Evolutionary conservation across 2,329 filamentous ascomycete species (phyloP), one percentile per base, ranked within the genome.

Genomic region (Chaetomium olivaceum): DNA sequence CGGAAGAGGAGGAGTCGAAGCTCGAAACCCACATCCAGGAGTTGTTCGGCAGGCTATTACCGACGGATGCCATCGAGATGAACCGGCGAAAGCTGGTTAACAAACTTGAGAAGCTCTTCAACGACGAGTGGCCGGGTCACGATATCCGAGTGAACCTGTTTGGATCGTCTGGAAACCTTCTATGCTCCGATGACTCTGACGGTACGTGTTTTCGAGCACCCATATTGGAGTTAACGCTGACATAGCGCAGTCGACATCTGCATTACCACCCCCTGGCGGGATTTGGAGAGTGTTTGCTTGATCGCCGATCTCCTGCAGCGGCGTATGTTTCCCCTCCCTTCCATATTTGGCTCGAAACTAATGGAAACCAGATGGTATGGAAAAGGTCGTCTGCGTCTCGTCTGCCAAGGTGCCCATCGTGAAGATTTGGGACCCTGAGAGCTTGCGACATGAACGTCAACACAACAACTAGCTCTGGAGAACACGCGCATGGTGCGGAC

Each of bases 361-460:
- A 67, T 57, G 58, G 16, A 25, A 59, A 29, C 21, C 69, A 97
- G 94, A 92, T 80, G 94, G 94, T 48, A 99, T 99, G 95, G 87
- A 98, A 77, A 92, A 92, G 73, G 93, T 99, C 1, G 91, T 97
- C 27, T 99, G 95, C 76, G 92, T 98, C 61, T 92, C 92, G 31
- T 91, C 91, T 51, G 95, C 95, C 66, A 98, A 97, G 78, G 95
- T 99, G 16, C 94, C 95, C 4, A 99, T 99, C 74, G 95, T 99
- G 72, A 98, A 98, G 81, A 91, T 97, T 63, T 99, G 95, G 93
- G 95, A 99, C 76, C 95, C 95, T 3, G 92, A 97, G 76, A 59
- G 91, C 93, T 19, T 97, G 93, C 77, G 95, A 99, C 76, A 95
- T 99, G 90, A 99, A 99, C 73, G 93, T 99, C 80, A 99, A 99